Conservation (phyloP, 108 stramenopile genomes). For the Cafeteria roenbergensis region DNA sequence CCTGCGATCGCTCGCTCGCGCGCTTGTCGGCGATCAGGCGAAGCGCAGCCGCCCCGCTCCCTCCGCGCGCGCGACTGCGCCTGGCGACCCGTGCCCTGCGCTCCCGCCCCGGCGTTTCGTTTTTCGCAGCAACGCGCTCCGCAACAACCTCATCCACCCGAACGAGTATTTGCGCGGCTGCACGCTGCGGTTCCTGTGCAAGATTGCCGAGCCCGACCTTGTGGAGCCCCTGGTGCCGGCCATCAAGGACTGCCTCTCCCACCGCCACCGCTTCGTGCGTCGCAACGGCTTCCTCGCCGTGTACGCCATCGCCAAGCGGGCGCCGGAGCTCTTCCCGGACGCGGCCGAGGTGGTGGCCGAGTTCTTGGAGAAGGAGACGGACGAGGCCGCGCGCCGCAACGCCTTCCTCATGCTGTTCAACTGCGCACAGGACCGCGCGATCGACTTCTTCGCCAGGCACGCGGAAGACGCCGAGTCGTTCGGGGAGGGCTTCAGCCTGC, state of each 20-base stretch:
- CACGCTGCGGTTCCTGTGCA: conserved; percentile 95
- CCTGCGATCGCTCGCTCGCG: too few species aligned
- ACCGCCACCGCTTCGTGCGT: conserved; percentile 90
- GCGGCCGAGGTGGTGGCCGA: conserved; percentile 80
- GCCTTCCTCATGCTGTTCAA: conserved; percentile 98
- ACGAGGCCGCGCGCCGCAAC: conserved; percentile 79
- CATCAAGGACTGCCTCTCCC: conserved; percentile 81
- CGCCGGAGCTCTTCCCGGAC: conserved; percentile 77
- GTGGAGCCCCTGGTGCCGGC: conserved; percentile 84
- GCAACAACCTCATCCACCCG: conserved; percentile 95
- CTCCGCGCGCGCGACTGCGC: too few species aligned
- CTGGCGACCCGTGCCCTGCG: too few species aligned
- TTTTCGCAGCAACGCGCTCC: conserved; percentile 73
- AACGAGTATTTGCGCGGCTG: conserved; percentile 96
- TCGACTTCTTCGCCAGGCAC: conserved; percentile 83
- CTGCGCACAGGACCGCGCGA: conserved; percentile 74
- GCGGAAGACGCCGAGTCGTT: conserved; percentile 73
- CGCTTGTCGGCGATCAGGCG: too few species aligned
- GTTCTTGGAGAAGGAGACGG: conserved; percentile 68
- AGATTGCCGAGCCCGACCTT: conserved; percentile 89
- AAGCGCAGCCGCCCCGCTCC: too few species aligned
- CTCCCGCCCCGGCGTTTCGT: not conserved
- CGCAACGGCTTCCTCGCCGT: conserved; percentile 87
- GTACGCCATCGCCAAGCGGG: conserved; percentile 76
- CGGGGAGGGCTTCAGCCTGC: conserved; percentile 85